phyloP scores from a whole-genome alignment of 2,329 filamentous ascomycete species.

The Nannizzia gypsea region DNA sequence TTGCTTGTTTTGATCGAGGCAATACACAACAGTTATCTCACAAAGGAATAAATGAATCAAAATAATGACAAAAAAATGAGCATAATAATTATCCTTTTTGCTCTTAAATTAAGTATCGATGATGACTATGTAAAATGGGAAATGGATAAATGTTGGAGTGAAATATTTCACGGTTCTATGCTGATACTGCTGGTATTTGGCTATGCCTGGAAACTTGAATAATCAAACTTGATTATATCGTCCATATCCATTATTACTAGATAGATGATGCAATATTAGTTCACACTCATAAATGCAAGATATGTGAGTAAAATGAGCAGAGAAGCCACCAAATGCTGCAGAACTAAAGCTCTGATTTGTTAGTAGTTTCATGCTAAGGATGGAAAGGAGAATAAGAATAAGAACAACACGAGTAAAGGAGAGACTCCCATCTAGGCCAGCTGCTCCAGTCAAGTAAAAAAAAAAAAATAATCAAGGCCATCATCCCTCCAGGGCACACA shows the following conservation, averaged over 20 bases:
- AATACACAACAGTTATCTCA: constrained; percentile 1
- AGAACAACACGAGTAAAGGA: not conserved
- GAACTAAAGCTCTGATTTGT: not conserved
- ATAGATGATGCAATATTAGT: too few relatives aligned
- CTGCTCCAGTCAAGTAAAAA: not conserved
- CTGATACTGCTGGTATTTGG: too few relatives aligned
- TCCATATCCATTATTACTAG: too few relatives aligned
- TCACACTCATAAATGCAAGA: not conserved
- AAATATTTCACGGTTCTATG: too few relatives aligned
- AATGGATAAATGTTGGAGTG: too few relatives aligned
- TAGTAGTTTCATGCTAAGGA: not conserved
- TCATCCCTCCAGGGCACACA: not conserved
- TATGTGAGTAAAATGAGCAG: not conserved
- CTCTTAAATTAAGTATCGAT: not conserved
- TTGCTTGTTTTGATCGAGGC: constrained; percentile 4
- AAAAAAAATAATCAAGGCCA: not conserved
- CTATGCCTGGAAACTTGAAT: too few relatives aligned
- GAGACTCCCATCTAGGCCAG: not conserved
- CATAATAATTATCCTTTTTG: not conserved
- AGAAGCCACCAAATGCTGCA: not conserved
- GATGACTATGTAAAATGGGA: too few relatives aligned
- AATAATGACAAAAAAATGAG: constrained; percentile 5
- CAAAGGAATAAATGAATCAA: constrained; percentile 6
- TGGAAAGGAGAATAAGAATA: not conserved
- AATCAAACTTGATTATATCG: too few relatives aligned